Evolutionary conservation across 768 basidiomycete species (phyloP).

Genomic region (Tricholoma sp.): DNA sequence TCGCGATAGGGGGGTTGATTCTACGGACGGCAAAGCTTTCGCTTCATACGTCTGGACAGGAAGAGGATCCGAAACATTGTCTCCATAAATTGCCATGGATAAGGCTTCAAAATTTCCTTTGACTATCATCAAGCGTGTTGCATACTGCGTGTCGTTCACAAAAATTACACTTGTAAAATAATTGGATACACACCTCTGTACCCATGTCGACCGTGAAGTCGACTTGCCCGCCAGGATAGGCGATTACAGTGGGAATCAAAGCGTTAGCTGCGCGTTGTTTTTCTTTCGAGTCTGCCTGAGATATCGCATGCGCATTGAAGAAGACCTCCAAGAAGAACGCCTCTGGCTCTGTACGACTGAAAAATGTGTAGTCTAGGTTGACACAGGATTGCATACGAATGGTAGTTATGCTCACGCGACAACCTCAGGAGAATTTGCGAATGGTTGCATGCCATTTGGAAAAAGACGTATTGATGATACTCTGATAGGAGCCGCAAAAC

Average conservation of each 20-base stretch:
- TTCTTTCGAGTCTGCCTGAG: conserved; percentile 39
- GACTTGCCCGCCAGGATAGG: conserved; percentile 63
- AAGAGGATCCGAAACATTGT: conserved; percentile 44
- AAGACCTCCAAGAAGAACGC: conserved; percentile 72
- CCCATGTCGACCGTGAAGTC: conserved; percentile 72
- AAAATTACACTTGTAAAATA: neutral
- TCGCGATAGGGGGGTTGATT: conserved; percentile 38
- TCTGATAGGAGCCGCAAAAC: conserved; percentile 64
- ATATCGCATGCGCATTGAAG: conserved; percentile 63
- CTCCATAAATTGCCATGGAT: conserved; percentile 60
- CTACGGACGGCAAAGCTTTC: conserved; percentile 27
- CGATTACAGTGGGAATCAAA: conserved; percentile 64
- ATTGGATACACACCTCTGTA: conserved; percentile 43
- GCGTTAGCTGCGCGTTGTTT: conserved; percentile 66
- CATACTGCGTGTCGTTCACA: conserved; percentile 37
- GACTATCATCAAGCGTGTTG: conserved; percentile 76
- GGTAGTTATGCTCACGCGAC: conserved; percentile 44
- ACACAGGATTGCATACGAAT: neutral
- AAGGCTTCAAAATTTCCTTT: conserved; percentile 66
- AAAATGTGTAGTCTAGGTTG: conserved; percentile 7
- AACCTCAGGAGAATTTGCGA: conserved; percentile 52
- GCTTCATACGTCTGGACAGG: conserved; percentile 38
- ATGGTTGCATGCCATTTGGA: conserved; percentile 60
- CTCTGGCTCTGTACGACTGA: conserved; percentile 64
- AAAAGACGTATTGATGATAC: conserved; percentile 67